Conservation (phyloP, 345 rosid species). For the Euphorbia pulcherrima region DNA sequence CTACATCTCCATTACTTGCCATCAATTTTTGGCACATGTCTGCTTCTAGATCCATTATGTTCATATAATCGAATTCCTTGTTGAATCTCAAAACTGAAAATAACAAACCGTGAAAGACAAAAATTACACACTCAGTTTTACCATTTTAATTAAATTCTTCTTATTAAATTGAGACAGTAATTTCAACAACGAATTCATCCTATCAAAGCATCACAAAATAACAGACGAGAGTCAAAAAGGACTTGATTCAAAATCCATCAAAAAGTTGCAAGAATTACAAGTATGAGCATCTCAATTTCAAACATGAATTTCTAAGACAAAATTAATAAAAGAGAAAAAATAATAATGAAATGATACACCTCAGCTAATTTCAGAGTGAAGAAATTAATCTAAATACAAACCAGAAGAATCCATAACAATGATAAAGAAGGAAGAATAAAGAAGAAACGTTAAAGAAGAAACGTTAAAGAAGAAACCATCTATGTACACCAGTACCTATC, state of each 20-base stretch:
- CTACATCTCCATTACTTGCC: conserved; percentile 83
- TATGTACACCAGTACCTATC: conserved; percentile 24
- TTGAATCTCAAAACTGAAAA: conserved; percentile 38
- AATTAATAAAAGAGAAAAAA: neutral
- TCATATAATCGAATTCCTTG: conserved; percentile 26
- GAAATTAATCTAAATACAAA: neutral
- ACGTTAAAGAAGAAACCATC: conserved; percentile 25
- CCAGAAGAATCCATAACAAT: neutral
- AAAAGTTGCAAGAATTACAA: neutral
- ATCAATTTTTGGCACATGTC: conserved; percentile 71
- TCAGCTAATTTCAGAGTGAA: neutral
- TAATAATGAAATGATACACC: neutral
- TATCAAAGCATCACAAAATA: neutral
- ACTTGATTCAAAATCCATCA: no score
- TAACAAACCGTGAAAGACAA: neutral
- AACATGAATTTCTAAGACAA: neutral
- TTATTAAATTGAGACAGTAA: neutral
- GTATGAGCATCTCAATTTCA: neutral
- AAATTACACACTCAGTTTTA: neutral
- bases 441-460: no score
- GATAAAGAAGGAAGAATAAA: neutral
- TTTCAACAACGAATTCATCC: neutral
- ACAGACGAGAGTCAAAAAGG: neutral
- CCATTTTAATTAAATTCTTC: neutral
- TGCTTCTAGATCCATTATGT: conserved; percentile 44